Evolutionary conservation across 176 grass and related monocot species (phyloP), one percentile per base, ranked within the genome.

Genomic region (Dactylis glomerata): DNA sequence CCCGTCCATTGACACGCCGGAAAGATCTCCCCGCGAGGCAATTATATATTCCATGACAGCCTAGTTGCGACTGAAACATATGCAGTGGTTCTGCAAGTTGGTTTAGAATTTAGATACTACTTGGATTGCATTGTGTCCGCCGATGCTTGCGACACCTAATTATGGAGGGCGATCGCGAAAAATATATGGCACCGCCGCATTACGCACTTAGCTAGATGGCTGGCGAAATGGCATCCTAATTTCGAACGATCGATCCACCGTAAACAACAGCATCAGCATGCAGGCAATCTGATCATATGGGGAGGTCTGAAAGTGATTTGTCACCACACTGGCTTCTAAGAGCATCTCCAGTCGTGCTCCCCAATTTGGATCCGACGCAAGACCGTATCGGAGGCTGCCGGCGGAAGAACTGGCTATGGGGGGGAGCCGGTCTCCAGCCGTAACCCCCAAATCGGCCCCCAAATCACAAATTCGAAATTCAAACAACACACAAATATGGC

Each of bases 221-320:
- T 12, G 55, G 55, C 9, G 55, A 58, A 11, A 58, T 57, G 22
- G 54, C 22, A 24, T 1, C 51, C 8, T 5, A n/a, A n/a, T n/a
- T n/a, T n/a, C n/a, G 26, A 31, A 12, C 41, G 13, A 40, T 40
- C 72, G n/a, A n/a, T 34, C 58, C 3, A 1, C 23, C 61, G 16
- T 3, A 50, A 19, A 4, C 50, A 58, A n/a, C n/a, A n/a, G n/a
- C n/a, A n/a, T n/a, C 81, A 82, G 17, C 51, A 55, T 55, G 51
- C 82, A 46, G 65, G 73, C 59, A 26, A 38, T 27, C 10, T 1
- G 6, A 67, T 58, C n/a, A n/a, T n/a, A 58, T 11, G 72, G 42
- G 69, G 70, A 19, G 28, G 27, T 26, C 8, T 3, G 82, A 77
- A 52, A 54, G 59, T 30, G 84, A 81, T 81, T 72, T 41, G 31